Evolutionary conservation across 2,329 filamentous ascomycete species (phyloP), one percentile per base, ranked within the genome.

Genomic region (Ophiostoma pallidulum): DNA sequence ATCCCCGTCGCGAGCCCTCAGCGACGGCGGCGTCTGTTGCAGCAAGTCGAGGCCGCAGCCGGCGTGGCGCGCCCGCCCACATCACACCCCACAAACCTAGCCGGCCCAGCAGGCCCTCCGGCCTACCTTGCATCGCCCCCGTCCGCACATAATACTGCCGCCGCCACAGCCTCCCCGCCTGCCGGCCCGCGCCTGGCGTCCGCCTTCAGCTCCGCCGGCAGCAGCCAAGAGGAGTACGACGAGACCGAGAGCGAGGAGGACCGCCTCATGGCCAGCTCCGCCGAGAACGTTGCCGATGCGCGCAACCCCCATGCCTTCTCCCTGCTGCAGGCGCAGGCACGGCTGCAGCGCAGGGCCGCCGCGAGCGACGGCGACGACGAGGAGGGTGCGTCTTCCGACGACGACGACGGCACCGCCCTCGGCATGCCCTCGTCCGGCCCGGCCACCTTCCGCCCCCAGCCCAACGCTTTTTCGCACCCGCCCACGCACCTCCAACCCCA

Each of bases 141-240:
- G n/a, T n/a, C n/a, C n/a, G n/a, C n/a, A n/a, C n/a, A n/a, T n/a
- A n/a, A n/a, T 12, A 32, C 40, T 7, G 29, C 41, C 8, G n/a
- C 60, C 66, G 59, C 55, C 65, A 64, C 39, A 61, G 64, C 26
- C 62, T 64, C 50, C 58, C 67, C 45, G 60, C 64, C 48, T 6
- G 20, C 45, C 6, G 10, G 13, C 3, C 9, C 14, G 10, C 16
- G 6, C 14, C 13, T 24, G 8, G 19, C 28, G 13, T 10, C 36
- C 26, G 59, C 67, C 32, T 68, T 45, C 7, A 47, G 48, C 19
- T 36, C 22, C 5, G 69, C 67, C 40, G 69, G 73, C 28, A 94
- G 88, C 65, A 94, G 90, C 59, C 88, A 95, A 62, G 90, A 95
- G 57, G 90, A 95, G 67, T 94, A 94, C 59, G 88, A 94, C 29